These are phyloP conservation scores for Auriculariales sp. DNA, from an alignment of 768 basidiomycete genomes.

Conservation along the genomic window DNA sequence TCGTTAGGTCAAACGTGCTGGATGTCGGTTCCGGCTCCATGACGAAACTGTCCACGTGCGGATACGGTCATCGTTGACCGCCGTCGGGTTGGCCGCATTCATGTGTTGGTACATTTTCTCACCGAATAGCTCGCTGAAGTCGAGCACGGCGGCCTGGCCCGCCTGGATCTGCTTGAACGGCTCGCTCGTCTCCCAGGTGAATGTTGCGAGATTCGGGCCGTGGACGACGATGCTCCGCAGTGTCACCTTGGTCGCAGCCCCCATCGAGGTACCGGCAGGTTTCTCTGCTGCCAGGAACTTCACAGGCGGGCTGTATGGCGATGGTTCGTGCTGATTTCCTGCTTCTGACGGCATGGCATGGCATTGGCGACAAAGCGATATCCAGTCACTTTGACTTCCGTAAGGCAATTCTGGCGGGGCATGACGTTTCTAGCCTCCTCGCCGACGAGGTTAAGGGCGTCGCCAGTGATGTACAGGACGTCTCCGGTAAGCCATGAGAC, in stretches of 20 bases:
- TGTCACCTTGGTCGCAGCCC: too few relatives aligned
- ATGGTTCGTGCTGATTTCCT: too few relatives aligned
- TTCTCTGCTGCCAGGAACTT: slow-evolving; percentile 37
- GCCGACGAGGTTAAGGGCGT: slow-evolving; percentile 34
- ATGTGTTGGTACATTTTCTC: slow-evolving; percentile 35
- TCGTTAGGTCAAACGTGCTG: too few relatives aligned
- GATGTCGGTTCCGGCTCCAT: too few relatives aligned
- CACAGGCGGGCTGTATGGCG: slow-evolving; percentile 49
- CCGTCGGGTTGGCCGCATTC: slow-evolving; percentile 24
- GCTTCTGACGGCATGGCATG: slow-evolving; percentile 34
- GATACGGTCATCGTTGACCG: slow-evolving; percentile 45
- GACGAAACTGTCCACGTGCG: slow-evolving; percentile 52
- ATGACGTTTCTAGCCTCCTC: slow-evolving; percentile 34
- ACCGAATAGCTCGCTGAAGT: slow-evolving; percentile 37
- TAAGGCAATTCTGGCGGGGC: slow-evolving; percentile 38
- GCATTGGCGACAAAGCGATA: slow-evolving; percentile 39
- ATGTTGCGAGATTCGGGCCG: slow-evolving; percentile 35
- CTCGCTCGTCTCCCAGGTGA: slow-evolving; percentile 31
- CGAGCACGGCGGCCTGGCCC: slow-evolving; percentile 42
- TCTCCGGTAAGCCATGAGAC: slow-evolving; percentile 37
- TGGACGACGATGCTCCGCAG: slow-evolving; percentile 29
- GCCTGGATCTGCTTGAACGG: slow-evolving; percentile 16
- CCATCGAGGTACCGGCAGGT: slow-evolving; percentile 10
- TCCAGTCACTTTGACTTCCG: slow-evolving; percentile 34
- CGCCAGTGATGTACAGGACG: slow-evolving; percentile 48